Evolutionary conservation across 108 stramenopile genomes (phyloP).

Genomic region (Nannochloropsis gaditana): DNA sequence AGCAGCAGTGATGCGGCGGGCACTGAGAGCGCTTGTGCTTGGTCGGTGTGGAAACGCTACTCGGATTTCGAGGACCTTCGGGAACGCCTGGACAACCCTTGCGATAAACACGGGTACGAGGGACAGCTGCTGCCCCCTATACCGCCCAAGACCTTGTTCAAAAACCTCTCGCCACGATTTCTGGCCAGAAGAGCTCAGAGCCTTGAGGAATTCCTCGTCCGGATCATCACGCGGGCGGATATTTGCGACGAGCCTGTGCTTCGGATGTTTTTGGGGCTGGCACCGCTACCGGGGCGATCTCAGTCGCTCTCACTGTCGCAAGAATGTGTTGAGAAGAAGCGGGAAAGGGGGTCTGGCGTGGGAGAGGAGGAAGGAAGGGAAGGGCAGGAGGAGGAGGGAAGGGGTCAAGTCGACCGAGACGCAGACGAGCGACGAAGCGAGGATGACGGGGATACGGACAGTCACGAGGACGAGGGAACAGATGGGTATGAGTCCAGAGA

Average conservation of each 20-base stretch:
- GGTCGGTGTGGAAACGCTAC: constrained; percentile 1
- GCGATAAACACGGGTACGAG: not conserved
- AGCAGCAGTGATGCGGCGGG: not conserved
- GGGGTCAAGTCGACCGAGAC: not conserved
- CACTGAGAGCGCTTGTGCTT: not conserved
- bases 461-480: not conserved
- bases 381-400: not conserved
- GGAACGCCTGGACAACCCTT: not conserved
- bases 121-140: not conserved
- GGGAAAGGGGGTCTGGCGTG: no score
- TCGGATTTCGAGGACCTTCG: not conserved
- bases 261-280: not conserved
- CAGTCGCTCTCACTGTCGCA: not conserved
- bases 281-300: not conserved
- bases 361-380: not conserved
- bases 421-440: not conserved
- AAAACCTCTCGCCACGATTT: not conserved
- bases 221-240: not conserved
- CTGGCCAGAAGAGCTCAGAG: not conserved
- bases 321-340: no score
- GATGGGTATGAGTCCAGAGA: not conserved
- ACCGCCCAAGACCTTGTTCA: not conserved
- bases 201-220: not conserved
- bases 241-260: not conserved
- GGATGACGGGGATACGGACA: not conserved